Evolutionary conservation across 257 asterid genomes (phyloP), one percentile per base, ranked within the genome.

Genomic region (Echites panduratus): DNA sequence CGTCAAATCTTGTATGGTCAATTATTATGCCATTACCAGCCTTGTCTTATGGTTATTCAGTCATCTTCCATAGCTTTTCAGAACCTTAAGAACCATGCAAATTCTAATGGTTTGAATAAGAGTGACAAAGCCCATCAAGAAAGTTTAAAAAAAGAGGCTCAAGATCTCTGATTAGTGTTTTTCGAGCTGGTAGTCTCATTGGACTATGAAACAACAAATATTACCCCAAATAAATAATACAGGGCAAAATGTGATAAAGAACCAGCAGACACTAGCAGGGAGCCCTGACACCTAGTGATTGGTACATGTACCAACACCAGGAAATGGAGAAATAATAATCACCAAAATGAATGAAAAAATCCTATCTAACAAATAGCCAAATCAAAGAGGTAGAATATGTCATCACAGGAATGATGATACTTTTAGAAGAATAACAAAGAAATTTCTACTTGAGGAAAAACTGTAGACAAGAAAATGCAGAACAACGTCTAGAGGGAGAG

Each of bases 211-310:
- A n/a, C 27, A 41, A n/a, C n/a, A 32, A 43, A 69, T 17, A 45
- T 79, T 84, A 90, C 98, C 98, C 89, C 98, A 80, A 90, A 93
- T 70, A 93, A 77, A 83, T 93, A 93, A 74, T 93, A 97, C 16
- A 93, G 79, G 89, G 87, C 90, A 80, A 93, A 90, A 78, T 93
- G 98, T 5, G 98, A 90, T n/a, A 89, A 85, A 35, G 98, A 89
- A 75, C 97, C 98, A 0, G 97, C 98, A 56, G 87, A 85, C 77
- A 84, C 63, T 86, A 93, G 70, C 76, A 86, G 74, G 83, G 90
- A 88, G 86, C 97, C 89, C 75, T 89, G 98, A 75, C 76, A 77
- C 77, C 68, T 83, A 0, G 87, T 86, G 19, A 93, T 84, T 4
- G 96, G 87, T 50, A 82, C 90, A 97, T 93, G 85, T 73, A 74